Conservation (phyloP, 768 basidiomycete species). For the Clitopilus passeckerianus region DNA sequence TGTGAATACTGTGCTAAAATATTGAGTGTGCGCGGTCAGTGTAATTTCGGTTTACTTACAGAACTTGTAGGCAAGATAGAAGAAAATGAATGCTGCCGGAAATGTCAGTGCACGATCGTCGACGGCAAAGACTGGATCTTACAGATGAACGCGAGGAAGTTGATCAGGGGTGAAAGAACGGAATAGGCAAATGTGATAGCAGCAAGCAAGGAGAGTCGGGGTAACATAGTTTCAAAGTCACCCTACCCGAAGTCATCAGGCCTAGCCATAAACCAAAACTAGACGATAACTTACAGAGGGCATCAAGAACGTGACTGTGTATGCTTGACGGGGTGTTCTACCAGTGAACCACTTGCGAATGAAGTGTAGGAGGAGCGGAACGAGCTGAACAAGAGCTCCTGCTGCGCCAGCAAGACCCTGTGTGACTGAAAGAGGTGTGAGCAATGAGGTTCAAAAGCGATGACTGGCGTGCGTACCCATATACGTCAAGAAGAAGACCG, state of each 20-base stretch:
- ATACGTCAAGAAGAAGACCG: slow-evolving; percentile 62
- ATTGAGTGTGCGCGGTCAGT: background rate
- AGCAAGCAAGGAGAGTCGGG: slow-evolving; percentile 46
- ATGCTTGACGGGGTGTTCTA: slow-evolving; percentile 63
- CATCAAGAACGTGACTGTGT: slow-evolving; percentile 48
- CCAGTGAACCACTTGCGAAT: slow-evolving; percentile 62
- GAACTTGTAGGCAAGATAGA: slow-evolving; percentile 59
- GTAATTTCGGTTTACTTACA: slow-evolving; percentile 22
- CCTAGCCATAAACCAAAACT: no score
- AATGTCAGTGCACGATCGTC: background rate
- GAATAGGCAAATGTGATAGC: slow-evolving; percentile 54
- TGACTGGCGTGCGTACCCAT: slow-evolving; percentile 29
- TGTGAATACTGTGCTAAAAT: slow-evolving; percentile 29
- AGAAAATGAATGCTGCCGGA: slow-evolving; percentile 40
- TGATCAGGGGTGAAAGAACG: slow-evolving; percentile 62
- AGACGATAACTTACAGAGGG: slow-evolving; percentile 30
- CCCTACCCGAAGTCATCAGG: slow-evolving; percentile 21
- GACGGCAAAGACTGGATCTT: slow-evolving; percentile 4
- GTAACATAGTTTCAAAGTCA: slow-evolving; percentile 45
- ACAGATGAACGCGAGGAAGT: slow-evolving; percentile 57
- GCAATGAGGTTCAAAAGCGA: no score
- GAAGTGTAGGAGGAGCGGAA: slow-evolving; percentile 51
- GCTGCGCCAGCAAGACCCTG: slow-evolving; percentile 51
- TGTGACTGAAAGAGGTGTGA: slow-evolving; percentile 27
- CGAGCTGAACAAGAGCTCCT: slow-evolving; percentile 47